Evolutionary conservation across 1,139 yeast species (phyloP).

Genomic region (Candida sanyaensis): DNA sequence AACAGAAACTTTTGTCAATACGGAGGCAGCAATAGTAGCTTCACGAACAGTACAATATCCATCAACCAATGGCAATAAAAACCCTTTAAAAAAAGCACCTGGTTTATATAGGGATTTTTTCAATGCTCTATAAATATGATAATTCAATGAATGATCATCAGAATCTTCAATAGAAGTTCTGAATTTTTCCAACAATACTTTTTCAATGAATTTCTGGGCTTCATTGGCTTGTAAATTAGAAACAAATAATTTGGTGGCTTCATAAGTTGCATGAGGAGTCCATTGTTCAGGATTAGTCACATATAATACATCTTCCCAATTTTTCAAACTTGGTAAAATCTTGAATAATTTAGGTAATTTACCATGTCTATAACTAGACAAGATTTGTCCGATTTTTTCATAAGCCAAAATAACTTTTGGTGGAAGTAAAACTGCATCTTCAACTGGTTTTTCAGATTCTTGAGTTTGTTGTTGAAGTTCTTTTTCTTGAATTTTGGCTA

Average conservation of each 20-base stretch:
- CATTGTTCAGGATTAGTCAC: slow-evolving; percentile 91
- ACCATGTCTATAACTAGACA: slow-evolving; percentile 93
- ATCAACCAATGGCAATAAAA: slow-evolving; percentile 85
- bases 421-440: slow-evolving; percentile 73
- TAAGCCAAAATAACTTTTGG: slow-evolving; percentile 96
- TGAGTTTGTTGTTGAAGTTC: slow-evolving; percentile 39
- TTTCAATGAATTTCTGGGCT: slow-evolving; percentile 80
- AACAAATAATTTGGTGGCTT: slow-evolving; percentile 91
- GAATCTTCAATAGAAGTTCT: slow-evolving; percentile 80
- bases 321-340: slow-evolving; percentile 85
- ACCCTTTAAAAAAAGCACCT: slow-evolving; percentile 96
- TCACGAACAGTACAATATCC: slow-evolving; percentile 88
- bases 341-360: slow-evolving; percentile 93
- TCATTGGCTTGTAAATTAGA: slow-evolving; percentile 86
- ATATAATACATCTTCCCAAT: slow-evolving; percentile 93
- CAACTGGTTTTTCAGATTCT: slow-evolving; percentile 8
- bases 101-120: slow-evolving; percentile 95
- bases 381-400: slow-evolving; percentile 83
- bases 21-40: slow-evolving; percentile 94
- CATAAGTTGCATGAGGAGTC: slow-evolving; percentile 97
- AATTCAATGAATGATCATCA: slow-evolving; percentile 71
- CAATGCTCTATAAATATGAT: slow-evolving; percentile 87
- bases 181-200: slow-evolving; percentile 80
- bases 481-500: slow-evolving; percentile 83
- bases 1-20: slow-evolving; percentile 82